Evolutionary conservation across 2,329 filamentous ascomycete genomes (phyloP), one percentile per base, ranked within the genome.

Genomic region (Hypoxylon sp.): DNA sequence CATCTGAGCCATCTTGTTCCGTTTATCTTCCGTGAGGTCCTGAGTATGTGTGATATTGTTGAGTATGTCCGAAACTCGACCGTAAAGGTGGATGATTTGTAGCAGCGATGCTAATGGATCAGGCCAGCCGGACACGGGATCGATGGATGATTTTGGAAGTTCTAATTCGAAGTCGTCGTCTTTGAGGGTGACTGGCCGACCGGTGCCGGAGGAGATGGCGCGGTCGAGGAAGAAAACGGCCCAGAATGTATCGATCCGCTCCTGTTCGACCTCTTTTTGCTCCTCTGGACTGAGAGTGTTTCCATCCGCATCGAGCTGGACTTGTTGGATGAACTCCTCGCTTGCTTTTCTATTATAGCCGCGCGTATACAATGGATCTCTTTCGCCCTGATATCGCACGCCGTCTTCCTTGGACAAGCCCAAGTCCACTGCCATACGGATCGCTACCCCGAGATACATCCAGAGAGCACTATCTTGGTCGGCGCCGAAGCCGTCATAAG

Each of bases 371-470:
- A 81, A 81, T 1, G 82, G 80, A 22, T 86, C 83, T 65, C 79
- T 84, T 60, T 83, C 82, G n/a, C 83, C 83, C 69, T 86, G 85
- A 64, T 85, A 86, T 63, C 83, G 84, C 49, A 96, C 84, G 0
- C 93, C 93, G 68, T 94, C 90, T 14, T 91, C 83, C 68, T 93
- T 96, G 70, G 95, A 92, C 68, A 97, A 83, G 0, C 93, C 93
- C 8, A 97, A 80, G 73, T 94, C 91, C 62, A 93, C 87, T 0
- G 90, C 90, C 89, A 93, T 91, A 3, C 93, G 89, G 64, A 97
- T 97, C 0, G 93, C 90, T 53, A 95, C 89, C 0, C 93, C 93
- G 1, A 97, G 83, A 74, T 96, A 97, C 93, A 97, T 96, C 93
- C 93, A 97, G 5, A 97, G 78, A 0, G 93, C 92, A 75, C 93